phyloP scores from a whole-genome alignment of 1,284 basidiomycete genomes.

The Cerioporus squamosus region DNA sequence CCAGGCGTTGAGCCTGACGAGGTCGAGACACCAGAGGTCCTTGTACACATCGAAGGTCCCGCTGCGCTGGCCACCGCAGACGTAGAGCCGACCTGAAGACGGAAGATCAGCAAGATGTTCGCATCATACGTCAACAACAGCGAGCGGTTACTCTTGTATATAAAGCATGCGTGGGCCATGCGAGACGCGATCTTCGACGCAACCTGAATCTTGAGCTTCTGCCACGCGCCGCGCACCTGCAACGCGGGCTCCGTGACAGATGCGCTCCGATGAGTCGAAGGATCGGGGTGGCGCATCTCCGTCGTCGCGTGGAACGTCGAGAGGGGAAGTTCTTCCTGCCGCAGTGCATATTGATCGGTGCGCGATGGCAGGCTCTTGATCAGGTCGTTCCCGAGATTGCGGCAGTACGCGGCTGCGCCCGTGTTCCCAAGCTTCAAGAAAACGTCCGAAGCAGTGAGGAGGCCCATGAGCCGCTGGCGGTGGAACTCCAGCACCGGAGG shows the following conservation, averaged over 20 bases:
- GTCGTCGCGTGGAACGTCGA: background rate
- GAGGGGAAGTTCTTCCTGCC: conserved; percentile 10
- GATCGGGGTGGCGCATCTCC: conserved; percentile 27
- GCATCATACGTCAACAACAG: background rate
- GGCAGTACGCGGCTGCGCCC: conserved; percentile 22
- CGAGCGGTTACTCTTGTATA: conserved; percentile 23
- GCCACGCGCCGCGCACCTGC: conserved; percentile 32
- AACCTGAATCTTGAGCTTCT: conserved; percentile 27
- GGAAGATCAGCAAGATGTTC: no score
- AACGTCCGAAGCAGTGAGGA: conserved; percentile 20
- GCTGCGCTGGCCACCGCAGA: conserved; percentile 37
- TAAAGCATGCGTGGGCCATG: conserved; percentile 28
- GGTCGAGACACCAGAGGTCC: conserved; percentile 40
- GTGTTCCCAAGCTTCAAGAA: conserved; percentile 29
- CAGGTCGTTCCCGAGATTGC: conserved; percentile 15
- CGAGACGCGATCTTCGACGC: conserved; percentile 20
- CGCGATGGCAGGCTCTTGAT: conserved; percentile 5
- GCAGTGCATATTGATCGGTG: conserved; percentile 10
- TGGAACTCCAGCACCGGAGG: conserved; percentile 20
- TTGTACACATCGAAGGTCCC: conserved; percentile 33
- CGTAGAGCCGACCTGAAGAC: conserved; percentile 37
- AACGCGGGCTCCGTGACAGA: conserved; percentile 16
- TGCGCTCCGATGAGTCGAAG: conserved; percentile 14
- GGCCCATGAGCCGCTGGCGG: conserved; percentile 20
- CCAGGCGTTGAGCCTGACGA: conserved; percentile 36